These are phyloP conservation scores for Syzygium syzygioides DNA, from an alignment of 441 rosid species.

Conservation along the genomic window DNA sequence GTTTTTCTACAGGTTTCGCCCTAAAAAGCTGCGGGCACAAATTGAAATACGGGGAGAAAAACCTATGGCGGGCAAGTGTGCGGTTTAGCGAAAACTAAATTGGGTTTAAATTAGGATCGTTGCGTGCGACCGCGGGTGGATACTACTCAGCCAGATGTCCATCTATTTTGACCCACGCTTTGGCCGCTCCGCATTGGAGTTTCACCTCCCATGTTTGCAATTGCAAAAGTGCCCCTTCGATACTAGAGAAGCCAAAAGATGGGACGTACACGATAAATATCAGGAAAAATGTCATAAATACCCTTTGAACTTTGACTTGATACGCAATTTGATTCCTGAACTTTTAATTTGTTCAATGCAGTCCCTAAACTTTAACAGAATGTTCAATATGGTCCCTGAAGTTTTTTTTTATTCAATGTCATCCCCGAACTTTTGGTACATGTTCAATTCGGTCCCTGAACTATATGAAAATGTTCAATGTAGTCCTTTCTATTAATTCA, in stretches of 20 bases:
- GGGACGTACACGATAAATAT: neutral
- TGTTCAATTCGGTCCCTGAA: too few species aligned
- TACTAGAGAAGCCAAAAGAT: neutral
- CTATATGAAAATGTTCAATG: too few species aligned
- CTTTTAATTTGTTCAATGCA: too few species aligned
- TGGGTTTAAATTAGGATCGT: neutral
- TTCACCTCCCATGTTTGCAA: neutral
- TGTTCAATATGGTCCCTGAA: accelerated
- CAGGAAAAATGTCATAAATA: accelerated
- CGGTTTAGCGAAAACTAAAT: neutral
- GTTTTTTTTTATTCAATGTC: too few species aligned
- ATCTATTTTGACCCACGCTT: neutral
- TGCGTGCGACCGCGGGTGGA: neutral
- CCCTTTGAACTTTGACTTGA: accelerated
- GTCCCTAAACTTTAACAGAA: too few species aligned
- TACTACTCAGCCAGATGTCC: neutral
- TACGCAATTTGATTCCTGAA: too few species aligned
- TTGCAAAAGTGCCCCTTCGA: neutral
- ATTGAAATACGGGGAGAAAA: neutral
- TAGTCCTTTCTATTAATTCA: too few species aligned
- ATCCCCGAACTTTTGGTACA: too few species aligned
- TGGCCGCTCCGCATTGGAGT: neutral
- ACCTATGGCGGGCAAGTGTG: neutral
- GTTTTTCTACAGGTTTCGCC: neutral
- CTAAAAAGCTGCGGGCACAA: neutral